Percentiles rank a stretch among this genome's conserved stretches.
Conservation (phyloP, 2,329 filamentous ascomycete genomes). For the Pyricularia pennisetigena region DNA sequence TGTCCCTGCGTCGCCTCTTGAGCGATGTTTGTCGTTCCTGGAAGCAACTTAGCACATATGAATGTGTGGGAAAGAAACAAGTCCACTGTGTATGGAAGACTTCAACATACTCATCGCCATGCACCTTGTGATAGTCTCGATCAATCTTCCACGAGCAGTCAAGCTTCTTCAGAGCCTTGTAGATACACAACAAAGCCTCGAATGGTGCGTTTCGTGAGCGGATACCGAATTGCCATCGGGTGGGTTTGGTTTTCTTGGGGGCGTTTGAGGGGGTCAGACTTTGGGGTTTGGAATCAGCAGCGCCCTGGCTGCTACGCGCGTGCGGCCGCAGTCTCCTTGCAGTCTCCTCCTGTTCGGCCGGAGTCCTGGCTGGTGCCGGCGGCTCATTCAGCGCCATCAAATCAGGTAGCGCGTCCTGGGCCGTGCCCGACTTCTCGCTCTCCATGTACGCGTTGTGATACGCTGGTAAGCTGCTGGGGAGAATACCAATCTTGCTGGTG, state of each 20-base stretch:
- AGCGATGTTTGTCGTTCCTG: constrained; percentile 17
- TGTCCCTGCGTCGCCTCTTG: constrained; percentile 43
- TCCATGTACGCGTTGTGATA: constrained; percentile 91
- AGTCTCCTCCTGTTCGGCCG: constrained; percentile 73
- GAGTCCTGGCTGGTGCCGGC: constrained; percentile 40
- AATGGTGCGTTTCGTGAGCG: constrained; percentile 87
- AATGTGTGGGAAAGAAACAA: not conserved
- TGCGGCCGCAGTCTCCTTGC: constrained; percentile 78
- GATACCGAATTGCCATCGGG: constrained; percentile 97
- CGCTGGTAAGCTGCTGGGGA: constrained; percentile 82
- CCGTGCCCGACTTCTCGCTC: constrained; percentile 45
- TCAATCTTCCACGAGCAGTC: constrained; percentile 79
- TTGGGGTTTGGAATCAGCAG: constrained; percentile 44
- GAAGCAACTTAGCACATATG: not conserved
- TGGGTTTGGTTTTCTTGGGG: constrained; percentile 64
- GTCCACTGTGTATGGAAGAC: constrained; percentile 11
- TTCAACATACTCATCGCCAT: constrained; percentile 29
- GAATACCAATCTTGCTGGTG: constrained; percentile 78
- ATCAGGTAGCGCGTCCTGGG: constrained; percentile 29
- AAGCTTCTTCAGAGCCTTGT: constrained; percentile 80
- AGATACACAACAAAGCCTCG: constrained; percentile 90
- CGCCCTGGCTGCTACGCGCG: constrained; percentile 54
- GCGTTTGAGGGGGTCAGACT: constrained; percentile 54
- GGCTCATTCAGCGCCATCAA: constrained; percentile 37
- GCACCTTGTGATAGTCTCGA: constrained; percentile 43